Percentiles rank a stretch among this genome's conserved stretches.
phyloP scores from a whole-genome alignment of 257 asterid species.

The Ilex asprella region DNA sequence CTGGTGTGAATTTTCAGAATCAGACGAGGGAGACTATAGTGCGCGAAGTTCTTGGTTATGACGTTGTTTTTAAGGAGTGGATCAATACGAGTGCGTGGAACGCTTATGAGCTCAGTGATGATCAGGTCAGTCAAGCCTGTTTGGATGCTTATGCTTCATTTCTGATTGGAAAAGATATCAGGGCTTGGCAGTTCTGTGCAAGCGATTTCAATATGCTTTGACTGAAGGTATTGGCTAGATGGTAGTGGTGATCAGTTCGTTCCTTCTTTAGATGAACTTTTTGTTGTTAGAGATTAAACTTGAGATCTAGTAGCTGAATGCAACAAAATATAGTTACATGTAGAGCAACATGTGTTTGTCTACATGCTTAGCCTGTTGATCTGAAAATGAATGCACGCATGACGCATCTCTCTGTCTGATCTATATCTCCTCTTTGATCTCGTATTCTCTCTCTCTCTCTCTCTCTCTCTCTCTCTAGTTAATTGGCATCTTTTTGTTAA shows the following conservation, averaged over 20 bases:
- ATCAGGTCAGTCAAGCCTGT: constrained; percentile 43
- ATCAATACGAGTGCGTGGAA: constrained; percentile 55
- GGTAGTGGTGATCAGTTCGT: background rate
- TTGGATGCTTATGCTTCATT: constrained; percentile 47
- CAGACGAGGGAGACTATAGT: constrained; percentile 35
- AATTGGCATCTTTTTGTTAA: no score
- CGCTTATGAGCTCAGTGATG: constrained; percentile 23
- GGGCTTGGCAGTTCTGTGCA: background rate
- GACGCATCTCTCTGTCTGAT: no score
- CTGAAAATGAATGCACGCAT: no score
- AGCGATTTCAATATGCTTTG: no score
- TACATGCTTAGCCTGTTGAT: no score
- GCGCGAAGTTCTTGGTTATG: constrained; percentile 27
- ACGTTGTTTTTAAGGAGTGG: constrained; percentile 28
- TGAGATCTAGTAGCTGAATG: no score
- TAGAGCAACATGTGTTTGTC: no score
- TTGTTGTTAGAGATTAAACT: background rate
- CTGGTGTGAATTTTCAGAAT: constrained; percentile 16
- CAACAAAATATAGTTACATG: no score
- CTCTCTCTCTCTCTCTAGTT: no score
- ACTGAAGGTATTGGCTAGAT: no score
- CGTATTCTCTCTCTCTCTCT: no score
- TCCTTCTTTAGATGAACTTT: background rate
- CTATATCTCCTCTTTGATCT: no score
- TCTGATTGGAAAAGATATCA: constrained; percentile 33